Conservation (phyloP, 768 basidiomycete species). For the Tylopilus felleus region DNA sequence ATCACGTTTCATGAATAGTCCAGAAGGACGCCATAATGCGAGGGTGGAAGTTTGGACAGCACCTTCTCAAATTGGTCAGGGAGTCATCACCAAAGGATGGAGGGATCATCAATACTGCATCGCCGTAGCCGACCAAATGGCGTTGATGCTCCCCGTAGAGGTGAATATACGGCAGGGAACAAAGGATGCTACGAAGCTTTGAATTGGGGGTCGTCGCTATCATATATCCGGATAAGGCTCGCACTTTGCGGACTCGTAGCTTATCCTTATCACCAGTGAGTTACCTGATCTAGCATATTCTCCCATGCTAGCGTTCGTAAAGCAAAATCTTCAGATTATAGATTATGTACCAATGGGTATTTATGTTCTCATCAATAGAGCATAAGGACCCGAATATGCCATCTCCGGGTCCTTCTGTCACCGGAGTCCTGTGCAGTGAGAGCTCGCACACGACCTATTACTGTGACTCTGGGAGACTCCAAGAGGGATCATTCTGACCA, state of each 20-base stretch:
- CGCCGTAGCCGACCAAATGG: conserved; percentile 60
- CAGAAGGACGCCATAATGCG: conserved; percentile 54
- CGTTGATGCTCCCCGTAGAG: conserved; percentile 39
- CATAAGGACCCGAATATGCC: neutral
- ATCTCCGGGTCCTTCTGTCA: neutral
- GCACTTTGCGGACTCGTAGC: neutral
- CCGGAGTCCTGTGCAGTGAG: conserved; percentile 2
- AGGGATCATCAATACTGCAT: conserved; percentile 62
- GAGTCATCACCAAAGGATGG: conserved; percentile 45
- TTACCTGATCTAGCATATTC: neutral
- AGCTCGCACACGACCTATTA: neutral
- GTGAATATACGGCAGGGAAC: conserved; percentile 25
- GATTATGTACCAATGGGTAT: neutral
- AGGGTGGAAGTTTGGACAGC: conserved; percentile 68
- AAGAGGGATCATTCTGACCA: neutral
- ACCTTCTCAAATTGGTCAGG: conserved; percentile 51
- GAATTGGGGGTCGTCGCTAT: neutral
- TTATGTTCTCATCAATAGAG: neutral
- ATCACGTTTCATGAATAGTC: conserved; percentile 50
- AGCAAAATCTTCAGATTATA: neutral
- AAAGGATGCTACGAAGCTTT: conserved; percentile 22
- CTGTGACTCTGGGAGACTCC: neutral
- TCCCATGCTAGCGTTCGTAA: neutral
- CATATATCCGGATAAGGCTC: neutral
- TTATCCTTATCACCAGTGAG: conserved; percentile 1